Conservation (phyloP, 2,329 filamentous ascomycete genomes). For the Pyrenophora graminea region DNA sequence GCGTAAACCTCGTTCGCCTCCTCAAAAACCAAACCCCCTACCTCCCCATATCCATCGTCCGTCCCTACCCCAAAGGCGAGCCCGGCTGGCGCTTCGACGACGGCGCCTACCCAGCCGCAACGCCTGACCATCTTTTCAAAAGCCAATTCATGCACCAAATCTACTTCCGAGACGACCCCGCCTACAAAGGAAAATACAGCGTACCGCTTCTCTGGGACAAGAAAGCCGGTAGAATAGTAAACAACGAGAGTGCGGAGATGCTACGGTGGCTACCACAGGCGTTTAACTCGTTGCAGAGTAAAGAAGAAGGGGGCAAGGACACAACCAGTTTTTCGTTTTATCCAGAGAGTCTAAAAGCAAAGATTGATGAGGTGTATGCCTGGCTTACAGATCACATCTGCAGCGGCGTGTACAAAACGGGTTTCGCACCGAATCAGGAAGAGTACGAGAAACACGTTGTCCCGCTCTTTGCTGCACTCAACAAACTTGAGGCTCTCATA, state of each 20-base stretch:
- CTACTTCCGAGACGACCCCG: constrained; percentile 64
- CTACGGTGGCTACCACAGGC: constrained; percentile 62
- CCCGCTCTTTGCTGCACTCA: constrained; percentile 62
- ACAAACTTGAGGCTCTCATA: constrained; percentile 60
- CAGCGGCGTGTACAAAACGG: constrained; percentile 64
- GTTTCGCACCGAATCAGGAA: constrained; percentile 61
- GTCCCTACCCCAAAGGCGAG: constrained; percentile 68
- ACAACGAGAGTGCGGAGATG: constrained; percentile 65
- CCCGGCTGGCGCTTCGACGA: constrained; percentile 66
- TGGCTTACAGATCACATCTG: constrained; percentile 64
- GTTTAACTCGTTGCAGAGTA: constrained; percentile 55
- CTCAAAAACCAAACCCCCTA: constrained; percentile 61
- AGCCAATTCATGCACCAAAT: constrained; percentile 64
- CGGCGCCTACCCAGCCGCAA: constrained; percentile 60
- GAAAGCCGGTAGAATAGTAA: constrained; percentile 60
- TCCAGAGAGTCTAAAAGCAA: constrained; percentile 51
- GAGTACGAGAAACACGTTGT: constrained; percentile 60
- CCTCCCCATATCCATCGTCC: constrained; percentile 63
- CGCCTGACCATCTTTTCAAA: constrained; percentile 63
- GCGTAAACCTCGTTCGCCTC: constrained; percentile 61
- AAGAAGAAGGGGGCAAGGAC: too few relatives aligned
- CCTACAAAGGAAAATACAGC: constrained; percentile 64
- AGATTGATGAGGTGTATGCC: constrained; percentile 58
- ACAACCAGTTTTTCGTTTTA: constrained; percentile 54
- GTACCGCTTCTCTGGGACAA: constrained; percentile 68